Base-by-base conservation (phyloP, 306 rosid species). In the Psophocarpus tetragonolobus region DNA sequence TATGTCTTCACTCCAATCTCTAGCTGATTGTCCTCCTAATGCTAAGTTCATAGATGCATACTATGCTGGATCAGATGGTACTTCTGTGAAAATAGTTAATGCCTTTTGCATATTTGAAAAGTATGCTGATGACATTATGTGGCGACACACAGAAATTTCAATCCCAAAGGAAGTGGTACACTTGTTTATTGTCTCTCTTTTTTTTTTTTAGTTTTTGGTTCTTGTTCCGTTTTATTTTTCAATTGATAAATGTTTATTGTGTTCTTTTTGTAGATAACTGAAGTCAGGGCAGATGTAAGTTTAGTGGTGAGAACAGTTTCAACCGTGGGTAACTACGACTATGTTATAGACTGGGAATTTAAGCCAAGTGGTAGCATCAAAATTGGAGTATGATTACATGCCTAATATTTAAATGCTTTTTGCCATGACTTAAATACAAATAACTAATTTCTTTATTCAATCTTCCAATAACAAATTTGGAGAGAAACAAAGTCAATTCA, bases 61-160 rank as follows among this genome's bases (percentile, higher is more conserved):
- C 33, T 83, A 61, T 58, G 85, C 87, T 1, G 71, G 5, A 3
- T 39, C 42, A 2, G 82, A 88, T 78, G 94, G 88, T 1, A 36
- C 47, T 0, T 91, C 90, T 21, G 88, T 87, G 1, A 73, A 84
- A 12, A 87, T 79, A 38, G 0, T 84, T 0, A 88, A 92, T 54
- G 86, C 94, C 2, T 68, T 92, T 8, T 90, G 97, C 58, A 78
- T 92, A 9, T 92, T 90, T 13, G 97, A 92, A 42, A 80, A 53
- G 24, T 56, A 82, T 54, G 87, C 86, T 3, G 88, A 90, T 3
- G 79, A 87, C 48, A 77, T 86, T 69, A 75, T 87, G 91, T 91
- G 97, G 97, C 93, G 93, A 26, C 93, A 89, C 80, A 83, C 97
- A 12, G 89, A 87, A 76, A 15, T 4, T 0, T 74, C 2, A 4